phyloP scores from a whole-genome alignment of 31 red algal genomes.

The Odonthalia washingtoniensis region DNA sequence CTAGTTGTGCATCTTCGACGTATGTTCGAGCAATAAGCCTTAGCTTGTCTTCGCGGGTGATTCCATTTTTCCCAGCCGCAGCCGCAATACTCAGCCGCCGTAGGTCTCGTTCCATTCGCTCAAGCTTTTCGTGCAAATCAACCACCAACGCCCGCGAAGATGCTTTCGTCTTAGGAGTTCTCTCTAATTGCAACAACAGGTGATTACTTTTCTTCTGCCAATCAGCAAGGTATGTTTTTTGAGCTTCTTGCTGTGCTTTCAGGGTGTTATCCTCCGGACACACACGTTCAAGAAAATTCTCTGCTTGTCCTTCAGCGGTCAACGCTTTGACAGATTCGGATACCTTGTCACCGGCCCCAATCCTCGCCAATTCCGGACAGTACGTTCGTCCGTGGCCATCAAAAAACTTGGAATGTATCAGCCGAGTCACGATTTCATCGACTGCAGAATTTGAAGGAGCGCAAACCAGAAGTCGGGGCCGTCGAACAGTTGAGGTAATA shows the following conservation, averaged over 20 bases:
- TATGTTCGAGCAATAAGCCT: conserved; percentile 77
- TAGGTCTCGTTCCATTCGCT: conserved; percentile 74
- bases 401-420: conserved; percentile 77
- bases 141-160: conserved; percentile 56
- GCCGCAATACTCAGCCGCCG: conserved; percentile 66
- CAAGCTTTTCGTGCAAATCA: conserved; percentile 73
- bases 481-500: conserved; percentile 4
- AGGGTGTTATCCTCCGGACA: conserved; percentile 58
- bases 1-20: conserved; percentile 88
- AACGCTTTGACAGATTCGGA: conserved; percentile 75
- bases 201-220: conserved; percentile 64
- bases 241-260: conserved; percentile 55
- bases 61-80: conserved; percentile 47
- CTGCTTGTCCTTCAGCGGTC: conserved; percentile 88
- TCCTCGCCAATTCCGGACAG: conserved; percentile 82
- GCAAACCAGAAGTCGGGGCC: conserved; percentile 85
- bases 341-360: conserved; percentile 80
- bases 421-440: conserved; percentile 82
- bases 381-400: conserved; percentile 83
- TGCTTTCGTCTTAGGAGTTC: conserved; percentile 46
- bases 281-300: conserved; percentile 75
- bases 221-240: conserved; percentile 49
- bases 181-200: conserved; percentile 43
- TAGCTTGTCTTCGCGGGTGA: conserved; percentile 76
- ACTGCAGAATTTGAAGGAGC: conserved; percentile 96